These are phyloP conservation scores for Linum trigynum DNA, from an alignment of 345 rosid genomes.

Conservation along the genomic window DNA sequence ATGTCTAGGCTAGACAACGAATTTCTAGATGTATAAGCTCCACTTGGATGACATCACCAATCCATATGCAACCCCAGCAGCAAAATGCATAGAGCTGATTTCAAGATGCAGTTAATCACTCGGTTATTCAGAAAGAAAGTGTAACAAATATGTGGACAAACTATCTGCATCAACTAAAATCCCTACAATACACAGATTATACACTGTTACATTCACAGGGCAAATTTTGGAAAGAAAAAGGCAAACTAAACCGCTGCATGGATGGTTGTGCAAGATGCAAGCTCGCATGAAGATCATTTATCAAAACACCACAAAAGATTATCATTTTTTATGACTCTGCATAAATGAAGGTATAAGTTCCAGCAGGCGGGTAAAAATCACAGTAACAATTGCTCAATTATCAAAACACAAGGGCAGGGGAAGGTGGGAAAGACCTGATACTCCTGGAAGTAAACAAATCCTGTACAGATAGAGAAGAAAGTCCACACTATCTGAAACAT, in stretches of 20 bases:
- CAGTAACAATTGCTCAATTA: not conserved
- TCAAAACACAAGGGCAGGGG: not conserved
- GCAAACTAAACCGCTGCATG: not conserved
- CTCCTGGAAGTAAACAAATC: slow-evolving; percentile 95
- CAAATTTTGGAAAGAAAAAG: not conserved
- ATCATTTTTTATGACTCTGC: not conserved
- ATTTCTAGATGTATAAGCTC: slow-evolving; percentile 2
- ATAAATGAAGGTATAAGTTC: not conserved
- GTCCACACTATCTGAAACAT: slow-evolving; percentile 99
- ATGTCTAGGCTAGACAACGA: slow-evolving; percentile 9
- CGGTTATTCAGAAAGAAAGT: not conserved
- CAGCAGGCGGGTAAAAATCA: not conserved
- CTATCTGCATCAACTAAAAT: not conserved
- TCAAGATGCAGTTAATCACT: not conserved
- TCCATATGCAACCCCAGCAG: not conserved
- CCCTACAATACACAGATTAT: not conserved
- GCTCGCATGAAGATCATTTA: too few species aligned
- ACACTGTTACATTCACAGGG: slow-evolving; percentile 1
- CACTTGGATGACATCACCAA: slow-evolving; percentile 1
- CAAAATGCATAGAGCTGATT: not conserved
- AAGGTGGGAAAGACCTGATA: slow-evolving; percentile 56
- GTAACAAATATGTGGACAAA: not conserved
- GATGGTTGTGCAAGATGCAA: too few species aligned
- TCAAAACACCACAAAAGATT: not conserved
- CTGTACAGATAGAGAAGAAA: slow-evolving; percentile 97